phyloP scores from a whole-genome alignment of 2,329 filamentous ascomycete species.

The Diplocarpon mali region DNA sequence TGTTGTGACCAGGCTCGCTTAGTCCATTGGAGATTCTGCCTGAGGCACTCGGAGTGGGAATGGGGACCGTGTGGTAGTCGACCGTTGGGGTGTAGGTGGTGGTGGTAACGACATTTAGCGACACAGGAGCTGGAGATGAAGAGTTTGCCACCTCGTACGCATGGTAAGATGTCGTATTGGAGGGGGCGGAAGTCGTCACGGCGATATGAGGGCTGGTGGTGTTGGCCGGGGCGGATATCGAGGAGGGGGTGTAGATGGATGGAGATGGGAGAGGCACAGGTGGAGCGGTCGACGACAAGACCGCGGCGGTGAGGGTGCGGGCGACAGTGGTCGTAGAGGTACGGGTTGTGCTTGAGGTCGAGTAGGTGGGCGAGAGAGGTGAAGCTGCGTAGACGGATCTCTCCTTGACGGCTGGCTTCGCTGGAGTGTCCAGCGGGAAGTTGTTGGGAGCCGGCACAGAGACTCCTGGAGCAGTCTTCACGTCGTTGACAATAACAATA shows the following conservation, averaged over 20 bases:
- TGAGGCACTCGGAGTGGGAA: background rate
- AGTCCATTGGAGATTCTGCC: too few species aligned
- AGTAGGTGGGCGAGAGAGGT: background rate
- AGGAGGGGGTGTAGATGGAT: background rate
- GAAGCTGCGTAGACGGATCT: background rate
- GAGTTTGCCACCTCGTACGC: background rate
- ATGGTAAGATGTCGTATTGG: background rate
- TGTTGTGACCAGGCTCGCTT: too few species aligned
- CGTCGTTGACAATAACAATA: conserved; percentile 38
- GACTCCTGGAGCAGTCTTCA: conserved; percentile 30
- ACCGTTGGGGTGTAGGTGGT: conserved; percentile 6
- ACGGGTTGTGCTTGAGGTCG: background rate
- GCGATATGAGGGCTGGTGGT: too few species aligned
- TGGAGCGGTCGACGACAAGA: background rate
- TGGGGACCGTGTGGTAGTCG: conserved; percentile 1
- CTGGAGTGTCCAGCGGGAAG: conserved; percentile 4
- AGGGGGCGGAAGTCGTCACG: too few species aligned
- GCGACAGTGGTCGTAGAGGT: conserved; percentile 3
- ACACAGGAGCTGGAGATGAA: background rate
- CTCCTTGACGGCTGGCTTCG: too few species aligned
- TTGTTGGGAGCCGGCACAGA: conserved; percentile 19
- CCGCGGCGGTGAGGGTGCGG: background rate
- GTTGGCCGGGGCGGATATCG: background rate
- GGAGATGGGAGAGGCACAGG: background rate
- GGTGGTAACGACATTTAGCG: conserved; percentile 3